These are phyloP conservation scores for Coprinopsis strossmayeri DNA, from an alignment of 768 basidiomycete species.

Conservation along the genomic window DNA sequence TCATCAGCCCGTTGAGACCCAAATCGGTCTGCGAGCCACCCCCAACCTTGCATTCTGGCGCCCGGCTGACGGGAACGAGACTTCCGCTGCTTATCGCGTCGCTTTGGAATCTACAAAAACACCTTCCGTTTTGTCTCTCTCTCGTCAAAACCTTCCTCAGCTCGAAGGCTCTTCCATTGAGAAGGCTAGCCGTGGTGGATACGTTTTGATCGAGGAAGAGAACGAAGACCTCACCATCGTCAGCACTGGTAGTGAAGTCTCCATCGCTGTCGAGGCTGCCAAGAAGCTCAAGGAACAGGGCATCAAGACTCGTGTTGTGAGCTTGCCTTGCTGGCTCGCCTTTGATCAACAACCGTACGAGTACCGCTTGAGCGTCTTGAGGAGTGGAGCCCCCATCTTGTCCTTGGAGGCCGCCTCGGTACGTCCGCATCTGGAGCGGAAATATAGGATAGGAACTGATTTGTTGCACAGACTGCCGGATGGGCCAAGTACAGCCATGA, in stretches of 20 bases:
- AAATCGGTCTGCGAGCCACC: constrained; percentile 76
- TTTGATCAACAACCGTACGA: constrained; percentile 77
- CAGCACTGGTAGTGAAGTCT: constrained; percentile 83
- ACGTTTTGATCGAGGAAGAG: constrained; percentile 77
- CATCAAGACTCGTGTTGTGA: constrained; percentile 76
- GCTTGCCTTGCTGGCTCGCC: constrained; percentile 84
- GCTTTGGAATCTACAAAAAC: constrained; percentile 70
- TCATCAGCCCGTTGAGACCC: constrained; percentile 92
- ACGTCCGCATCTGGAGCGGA: constrained; percentile 11
- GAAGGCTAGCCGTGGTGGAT: constrained; percentile 78
- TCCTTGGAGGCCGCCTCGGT: constrained; percentile 78
- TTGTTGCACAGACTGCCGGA: constrained; percentile 50
- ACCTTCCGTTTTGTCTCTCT: constrained; percentile 78
- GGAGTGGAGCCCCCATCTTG: constrained; percentile 84
- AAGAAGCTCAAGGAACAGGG: constrained; percentile 71
- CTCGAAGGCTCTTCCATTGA: constrained; percentile 85
- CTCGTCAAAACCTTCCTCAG: constrained; percentile 90
- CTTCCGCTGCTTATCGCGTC: constrained; percentile 84
- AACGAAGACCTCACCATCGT: constrained; percentile 86
- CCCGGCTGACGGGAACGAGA: constrained; percentile 94
- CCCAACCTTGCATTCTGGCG: constrained; percentile 94
- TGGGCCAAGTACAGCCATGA: constrained; percentile 92
- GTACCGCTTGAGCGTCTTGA: constrained; percentile 79
- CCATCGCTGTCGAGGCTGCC: constrained; percentile 84
- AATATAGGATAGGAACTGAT: constrained; percentile 2